Evolutionary conservation across 305 asterid species (phyloP), one percentile per base, ranked within the genome.

Genomic region (Euphrasia arctica): DNA sequence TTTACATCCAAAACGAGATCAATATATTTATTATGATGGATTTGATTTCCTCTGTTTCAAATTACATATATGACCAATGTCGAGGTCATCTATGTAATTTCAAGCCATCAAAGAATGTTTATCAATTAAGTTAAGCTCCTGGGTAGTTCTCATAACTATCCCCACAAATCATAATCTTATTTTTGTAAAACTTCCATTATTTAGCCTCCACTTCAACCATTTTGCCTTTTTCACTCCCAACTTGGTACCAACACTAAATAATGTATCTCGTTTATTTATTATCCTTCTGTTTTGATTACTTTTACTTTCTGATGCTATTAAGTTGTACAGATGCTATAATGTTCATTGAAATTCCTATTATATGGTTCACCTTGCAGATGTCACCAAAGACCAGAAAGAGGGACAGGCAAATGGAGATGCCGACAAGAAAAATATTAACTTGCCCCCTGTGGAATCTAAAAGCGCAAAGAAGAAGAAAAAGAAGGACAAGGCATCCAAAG

Each of bases 401-500:
- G 93, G 67, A 62, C 75, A 70, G 22, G 12, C 50, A 59, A 67
- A 73, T 43, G 84, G 78, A 45, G 88, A 78, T 64, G 73, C 70
- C 43, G 82, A 78, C 61, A 86, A 84, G 79, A 82, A 85, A 79
- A 86, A 80, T 9, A 68, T 79, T 7, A 68, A 11, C 58, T 72
- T 12, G 8, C 14, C 74, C 60, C 70, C 89, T 27, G 75, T 74
- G 15, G 98, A 88, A 81, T 79, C 92, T 49, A 88, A 88, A 74
- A 88, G 73, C 59, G 85, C 92, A 61, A 91, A 86, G 77, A 91
- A 91, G 85, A 91, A 91, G 88, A 91, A 88, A 69, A 91, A 88
- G 88, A 91, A 83, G 86, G 95, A 90, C 9, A 86, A 84, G 77
- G 78, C 79, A 22, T 70, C 82, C 34, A 86, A 83, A 76, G 95